phyloP scores from a whole-genome alignment of 805 yeast genomes.

The Starmera pachycereana region DNA sequence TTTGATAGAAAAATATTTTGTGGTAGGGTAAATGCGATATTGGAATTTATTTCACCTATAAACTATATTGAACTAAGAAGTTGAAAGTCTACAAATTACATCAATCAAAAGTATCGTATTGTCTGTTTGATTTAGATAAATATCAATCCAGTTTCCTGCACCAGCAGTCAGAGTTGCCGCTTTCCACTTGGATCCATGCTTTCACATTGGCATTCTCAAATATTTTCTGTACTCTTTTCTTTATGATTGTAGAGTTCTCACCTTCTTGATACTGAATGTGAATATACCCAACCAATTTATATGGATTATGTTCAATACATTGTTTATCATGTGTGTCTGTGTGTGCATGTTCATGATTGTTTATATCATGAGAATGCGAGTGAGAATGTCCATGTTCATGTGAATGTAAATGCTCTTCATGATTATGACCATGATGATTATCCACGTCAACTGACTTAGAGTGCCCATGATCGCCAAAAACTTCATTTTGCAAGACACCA shows the following conservation, averaged over 20 bases:
- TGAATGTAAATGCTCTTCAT: conserved; percentile 2
- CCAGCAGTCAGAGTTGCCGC: conserved; percentile 58
- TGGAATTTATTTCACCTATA: no score
- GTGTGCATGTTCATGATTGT: conserved; percentile 1
- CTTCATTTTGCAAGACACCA: conserved; percentile 17
- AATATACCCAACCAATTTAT: conserved; percentile 57
- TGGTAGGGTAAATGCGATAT: no score
- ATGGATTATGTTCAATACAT: conserved; percentile 4
- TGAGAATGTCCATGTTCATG: conserved; percentile 5
- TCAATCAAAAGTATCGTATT: no score
- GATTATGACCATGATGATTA: conserved; percentile 1
- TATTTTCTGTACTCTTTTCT: conserved; percentile 47
- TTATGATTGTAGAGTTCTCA: conserved; percentile 51
- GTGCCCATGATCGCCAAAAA: conserved; percentile 14
- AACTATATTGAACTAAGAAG: no score
- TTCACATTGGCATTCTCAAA: conserved; percentile 40
- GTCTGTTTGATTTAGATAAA: neutral
- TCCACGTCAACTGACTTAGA: conserved; percentile 11
- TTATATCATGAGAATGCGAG: neutral
- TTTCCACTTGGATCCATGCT: conserved; percentile 59
- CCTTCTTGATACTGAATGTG: conserved; percentile 68
- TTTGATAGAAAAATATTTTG: neutral
- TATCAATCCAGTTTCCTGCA: conserved; percentile 28
- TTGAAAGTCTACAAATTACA: neutral
- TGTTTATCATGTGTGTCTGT: conserved; percentile 17